Conservation (phyloP, 202 grass and related monocot species). For the Cymbopogon flexuosus region DNA sequence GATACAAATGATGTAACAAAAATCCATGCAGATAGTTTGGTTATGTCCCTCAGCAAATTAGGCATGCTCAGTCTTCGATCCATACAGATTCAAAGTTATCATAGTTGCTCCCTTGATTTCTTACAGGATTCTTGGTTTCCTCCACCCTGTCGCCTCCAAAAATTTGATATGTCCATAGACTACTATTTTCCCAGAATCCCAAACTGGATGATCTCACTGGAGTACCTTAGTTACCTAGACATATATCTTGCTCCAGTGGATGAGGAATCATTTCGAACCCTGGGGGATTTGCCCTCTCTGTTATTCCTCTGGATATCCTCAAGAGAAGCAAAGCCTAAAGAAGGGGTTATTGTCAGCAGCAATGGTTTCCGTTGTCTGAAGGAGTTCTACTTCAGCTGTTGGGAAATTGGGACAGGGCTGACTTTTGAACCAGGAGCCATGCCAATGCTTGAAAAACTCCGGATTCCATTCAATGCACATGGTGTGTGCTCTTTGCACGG, state of each 20-base stretch:
- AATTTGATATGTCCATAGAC: conserved; percentile 1
- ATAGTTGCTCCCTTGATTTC: conserved; percentile 10
- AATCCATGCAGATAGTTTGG: conserved; percentile 4
- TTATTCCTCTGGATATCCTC: background rate
- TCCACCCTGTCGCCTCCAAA: conserved; percentile 12
- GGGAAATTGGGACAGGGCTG: background rate
- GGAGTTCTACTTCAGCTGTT: conserved; percentile 30
- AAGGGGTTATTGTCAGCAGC: conserved; percentile 11
- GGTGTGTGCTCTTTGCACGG: background rate
- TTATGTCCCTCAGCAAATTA: conserved; percentile 27
- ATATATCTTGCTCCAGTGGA: conserved; percentile 24
- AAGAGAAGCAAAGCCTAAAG: background rate
- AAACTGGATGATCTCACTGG: conserved; percentile 24
- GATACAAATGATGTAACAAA: background rate
- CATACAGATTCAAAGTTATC: background rate
- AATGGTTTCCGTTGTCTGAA: conserved; percentile 10
- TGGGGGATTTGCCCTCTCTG: conserved; percentile 14
- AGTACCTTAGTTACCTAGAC: conserved; percentile 9
- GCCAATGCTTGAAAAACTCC: conserved; percentile 14
- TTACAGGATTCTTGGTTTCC: conserved; percentile 43
- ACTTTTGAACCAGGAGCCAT: conserved; percentile 26
- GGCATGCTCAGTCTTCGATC: conserved; percentile 11
- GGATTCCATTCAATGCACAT: background rate
- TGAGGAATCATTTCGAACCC: background rate
- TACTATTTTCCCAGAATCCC: conserved; percentile 24